phyloP scores from a whole-genome alignment of 2,329 filamentous ascomycete species.

The Didymella exigua region DNA sequence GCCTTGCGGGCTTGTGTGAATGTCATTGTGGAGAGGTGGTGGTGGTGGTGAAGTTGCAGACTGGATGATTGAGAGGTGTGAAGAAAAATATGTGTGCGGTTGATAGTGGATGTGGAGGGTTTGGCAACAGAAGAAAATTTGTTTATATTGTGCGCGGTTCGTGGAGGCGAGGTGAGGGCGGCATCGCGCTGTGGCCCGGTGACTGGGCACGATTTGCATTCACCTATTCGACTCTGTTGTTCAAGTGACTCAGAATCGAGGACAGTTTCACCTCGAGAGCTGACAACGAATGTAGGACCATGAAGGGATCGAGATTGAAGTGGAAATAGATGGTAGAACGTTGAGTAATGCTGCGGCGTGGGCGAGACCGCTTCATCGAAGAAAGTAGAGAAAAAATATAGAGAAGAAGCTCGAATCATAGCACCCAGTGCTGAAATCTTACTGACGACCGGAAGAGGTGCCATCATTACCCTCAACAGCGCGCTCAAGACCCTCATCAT shows the following conservation, averaged over 20 bases:
- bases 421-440: neutral
- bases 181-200: neutral
- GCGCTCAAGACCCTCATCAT: constrained; percentile 56
- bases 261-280: too few species aligned
- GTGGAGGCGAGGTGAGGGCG: neutral
- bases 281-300: too few species aligned
- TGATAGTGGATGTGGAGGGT: too few species aligned
- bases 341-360: neutral
- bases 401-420: neutral
- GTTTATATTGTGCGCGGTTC: neutral
- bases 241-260: neutral
- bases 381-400: neutral
- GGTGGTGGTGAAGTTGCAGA: neutral
- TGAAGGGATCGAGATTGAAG: too few species aligned
- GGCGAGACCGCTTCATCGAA: neutral
- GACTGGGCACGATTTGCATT: neutral
- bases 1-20: neutral
- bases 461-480: constrained; percentile 46
- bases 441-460: constrained; percentile 36
- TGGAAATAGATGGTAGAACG: too few species aligned
- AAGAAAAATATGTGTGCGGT: too few species aligned
- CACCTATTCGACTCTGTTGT: neutral
- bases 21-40: neutral
- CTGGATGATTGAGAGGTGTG: neutral
- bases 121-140: too few species aligned